phyloP scores from a whole-genome alignment of 495 filamentous ascomycete genomes.

The Neurospora sp. region DNA sequence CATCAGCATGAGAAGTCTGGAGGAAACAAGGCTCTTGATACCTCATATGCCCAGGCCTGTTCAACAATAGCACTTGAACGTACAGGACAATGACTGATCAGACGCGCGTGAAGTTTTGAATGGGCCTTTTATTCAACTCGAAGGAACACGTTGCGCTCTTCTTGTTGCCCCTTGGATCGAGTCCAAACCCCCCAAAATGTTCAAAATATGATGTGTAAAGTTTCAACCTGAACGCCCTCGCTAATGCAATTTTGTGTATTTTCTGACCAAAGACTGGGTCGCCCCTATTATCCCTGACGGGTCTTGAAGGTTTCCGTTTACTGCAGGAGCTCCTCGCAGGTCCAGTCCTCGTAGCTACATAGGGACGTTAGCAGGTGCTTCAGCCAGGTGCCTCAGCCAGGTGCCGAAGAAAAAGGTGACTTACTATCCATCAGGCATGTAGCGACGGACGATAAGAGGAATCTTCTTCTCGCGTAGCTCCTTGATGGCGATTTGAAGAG shows the following conservation, averaged over 20 bases:
- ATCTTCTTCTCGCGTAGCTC: conserved; percentile 98
- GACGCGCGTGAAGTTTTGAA: background rate
- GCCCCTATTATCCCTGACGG: background rate
- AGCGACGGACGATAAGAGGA: conserved; percentile 84
- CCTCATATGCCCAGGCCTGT: background rate
- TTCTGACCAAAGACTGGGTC: background rate
- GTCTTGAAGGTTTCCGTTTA: conserved; percentile 7
- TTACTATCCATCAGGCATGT: conserved; percentile 94
- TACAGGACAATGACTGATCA: background rate
- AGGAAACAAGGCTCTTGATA: background rate
- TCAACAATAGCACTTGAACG: background rate
- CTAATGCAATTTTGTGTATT: conserved; percentile 20
- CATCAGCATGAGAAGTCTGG: background rate
- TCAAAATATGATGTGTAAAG: background rate
- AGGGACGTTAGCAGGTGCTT: conserved; percentile 3
- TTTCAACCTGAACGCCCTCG: conserved; percentile 19
- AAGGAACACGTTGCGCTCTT: background rate
- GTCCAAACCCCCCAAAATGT: background rate
- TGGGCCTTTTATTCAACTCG: background rate
- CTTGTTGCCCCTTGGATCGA: background rate
- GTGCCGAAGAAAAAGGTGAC: conserved; percentile 22
- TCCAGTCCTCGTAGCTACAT: conserved; percentile 94
- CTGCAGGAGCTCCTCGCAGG: conserved; percentile 82
- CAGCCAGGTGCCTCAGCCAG: conserved; percentile 13
- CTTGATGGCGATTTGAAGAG: conserved; percentile 92